Base-by-base conservation (phyloP, 1,284 basidiomycete genomes). In the Waitea zeae region DNA sequence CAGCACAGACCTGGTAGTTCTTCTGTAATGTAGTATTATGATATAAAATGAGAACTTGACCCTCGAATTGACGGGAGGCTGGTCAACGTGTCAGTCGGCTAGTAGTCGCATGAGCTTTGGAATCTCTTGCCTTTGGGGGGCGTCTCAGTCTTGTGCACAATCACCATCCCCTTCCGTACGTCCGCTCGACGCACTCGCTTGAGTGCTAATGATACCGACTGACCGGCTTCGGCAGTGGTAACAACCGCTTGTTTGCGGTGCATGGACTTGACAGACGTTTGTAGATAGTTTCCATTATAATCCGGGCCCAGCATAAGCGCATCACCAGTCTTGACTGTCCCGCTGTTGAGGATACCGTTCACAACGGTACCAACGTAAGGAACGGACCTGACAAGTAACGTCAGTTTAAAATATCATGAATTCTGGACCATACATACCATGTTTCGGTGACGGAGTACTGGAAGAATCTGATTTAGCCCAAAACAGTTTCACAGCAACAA, bases 351-450 rank as follows among this genome's bases (percentile, higher is more conserved):
- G 38, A 95, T 89, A 1, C 92, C 90, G 45, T 88, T 89, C 17
- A 95, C 86, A 4, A 96, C 93, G 1, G 90, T 93, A 22, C 93
- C 92, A 2, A 93, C 87, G 44, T 92, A 95, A 0, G 89, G 90
- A 15, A 92, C 87, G 33, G 81, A 83, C 72, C 22, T n/a, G 7
- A n/a, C 22, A 26, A n/a, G n/a, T n/a, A n/a, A n/a, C n/a, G n/a
- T n/a, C n/a, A n/a, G n/a, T n/a, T n/a, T n/a, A n/a, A n/a, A n/a
- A n/a, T n/a, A n/a, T n/a, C n/a, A n/a, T n/a, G n/a, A n/a, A n/a
- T n/a, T n/a, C n/a, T n/a, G n/a, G n/a, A n/a, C n/a, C n/a, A n/a
- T n/a, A n/a, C n/a, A n/a, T n/a, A n/a, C n/a, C 50, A 89, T 17
- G 86, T 71, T 45, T 88, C 84, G 2, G 77, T 87, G 27, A 87